Evolutionary conservation across 176 grass and related monocot species (phyloP).

Genomic region (Secale cereale): DNA sequence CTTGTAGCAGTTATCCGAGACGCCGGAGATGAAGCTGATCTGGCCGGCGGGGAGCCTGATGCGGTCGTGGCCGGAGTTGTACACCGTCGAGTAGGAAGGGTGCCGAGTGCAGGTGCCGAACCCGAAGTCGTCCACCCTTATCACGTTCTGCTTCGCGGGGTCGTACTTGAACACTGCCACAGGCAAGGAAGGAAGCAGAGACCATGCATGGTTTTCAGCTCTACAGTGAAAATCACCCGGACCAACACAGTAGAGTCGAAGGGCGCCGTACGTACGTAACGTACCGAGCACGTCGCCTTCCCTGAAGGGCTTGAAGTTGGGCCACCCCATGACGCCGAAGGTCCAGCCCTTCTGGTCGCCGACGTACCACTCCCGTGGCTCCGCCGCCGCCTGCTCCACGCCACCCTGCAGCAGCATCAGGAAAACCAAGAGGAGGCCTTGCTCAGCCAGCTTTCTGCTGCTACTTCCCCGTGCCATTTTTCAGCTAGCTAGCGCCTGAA

Average conservation of each 20-base stretch:
- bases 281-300: conserved; percentile 20
- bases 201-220: background rate
- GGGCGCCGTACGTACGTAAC: background rate
- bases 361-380: background rate
- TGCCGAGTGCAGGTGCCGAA: background rate
- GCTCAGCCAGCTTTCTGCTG: background rate
- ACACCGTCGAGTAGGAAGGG: background rate
- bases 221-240: background rate
- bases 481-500: background rate
- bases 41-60: conserved; percentile 14
- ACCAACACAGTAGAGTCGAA: background rate
- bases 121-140: conserved; percentile 19
- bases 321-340: background rate
- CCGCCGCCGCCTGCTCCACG: background rate
- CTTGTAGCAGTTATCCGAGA: conserved; percentile 30
- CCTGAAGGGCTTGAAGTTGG: conserved; percentile 19
- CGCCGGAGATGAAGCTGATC: conserved; percentile 46
- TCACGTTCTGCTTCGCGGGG: conserved; percentile 28
- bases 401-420: background rate
- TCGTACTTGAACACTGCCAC: conserved; percentile 51
- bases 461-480: background rate
- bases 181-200: no score
- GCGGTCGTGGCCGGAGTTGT: conserved; percentile 34
- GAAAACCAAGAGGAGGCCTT: background rate
- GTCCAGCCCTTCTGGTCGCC: conserved; percentile 5